Evolutionary conservation across 2,329 filamentous ascomycete species (phyloP).

Genomic region (Fusarium neocosmosporiellum): DNA sequence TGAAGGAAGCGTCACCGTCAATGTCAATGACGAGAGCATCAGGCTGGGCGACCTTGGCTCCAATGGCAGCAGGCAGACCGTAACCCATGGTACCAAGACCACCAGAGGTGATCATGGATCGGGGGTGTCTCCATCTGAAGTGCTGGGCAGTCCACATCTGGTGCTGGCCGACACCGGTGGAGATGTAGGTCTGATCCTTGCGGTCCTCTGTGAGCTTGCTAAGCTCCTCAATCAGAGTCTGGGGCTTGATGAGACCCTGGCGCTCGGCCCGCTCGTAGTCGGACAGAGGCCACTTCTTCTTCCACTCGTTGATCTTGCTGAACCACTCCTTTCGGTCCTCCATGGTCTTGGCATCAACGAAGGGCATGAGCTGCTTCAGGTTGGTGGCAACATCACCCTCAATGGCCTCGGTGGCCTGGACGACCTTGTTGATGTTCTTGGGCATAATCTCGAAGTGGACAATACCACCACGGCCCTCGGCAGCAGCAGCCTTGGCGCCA

Average conservation of each 20-base stretch:
- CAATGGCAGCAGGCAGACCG: conserved; percentile 93
- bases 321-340: conserved; percentile 86
- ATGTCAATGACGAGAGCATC: conserved; percentile 94
- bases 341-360: conserved; percentile 71
- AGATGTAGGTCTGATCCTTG: conserved; percentile 87
- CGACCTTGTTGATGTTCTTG: conserved; percentile 99
- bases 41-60: conserved; percentile 83
- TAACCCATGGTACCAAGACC: conserved; percentile 91
- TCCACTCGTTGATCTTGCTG: conserved; percentile 89
- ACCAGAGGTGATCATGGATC: conserved; percentile 96
- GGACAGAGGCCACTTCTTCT: conserved; percentile 86
- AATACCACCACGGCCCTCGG: conserved; percentile 90
- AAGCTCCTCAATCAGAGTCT: conserved; percentile 90
- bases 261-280: conserved; percentile 83
- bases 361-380: conserved; percentile 78
- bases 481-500: conserved; percentile 83
- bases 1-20: conserved; percentile 98
- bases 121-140: conserved; percentile 92
- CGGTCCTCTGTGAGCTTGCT: conserved; percentile 83
- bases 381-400: conserved; percentile 92
- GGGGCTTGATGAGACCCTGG: conserved; percentile 89
- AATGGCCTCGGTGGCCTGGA: conserved; percentile 94
- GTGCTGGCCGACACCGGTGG: conserved; percentile 95
- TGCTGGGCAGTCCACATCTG: conserved; percentile 99
- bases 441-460: conserved; percentile 98